Evolutionary conservation across 164 flowering plant species (phyloP), one percentile per base, ranked within the genome.

Genomic region (Macadamia integrifolia): DNA sequence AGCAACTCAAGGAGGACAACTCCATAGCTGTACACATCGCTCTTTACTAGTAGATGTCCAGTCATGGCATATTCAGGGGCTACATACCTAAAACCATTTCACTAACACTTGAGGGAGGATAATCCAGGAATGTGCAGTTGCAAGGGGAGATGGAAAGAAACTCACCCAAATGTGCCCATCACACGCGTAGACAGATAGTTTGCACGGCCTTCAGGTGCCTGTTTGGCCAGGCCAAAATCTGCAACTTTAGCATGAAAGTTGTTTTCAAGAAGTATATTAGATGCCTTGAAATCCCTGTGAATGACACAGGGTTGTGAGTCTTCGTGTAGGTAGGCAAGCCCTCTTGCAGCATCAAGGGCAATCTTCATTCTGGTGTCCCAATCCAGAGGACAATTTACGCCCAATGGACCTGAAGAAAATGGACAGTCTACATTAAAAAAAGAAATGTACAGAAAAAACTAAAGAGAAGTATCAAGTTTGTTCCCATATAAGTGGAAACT

Each of bases 51-150:
- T 23, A 94, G 82, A 79, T 94, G 97, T 63, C 99, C 97, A 17
- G 99, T 94, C 99, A 94, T 90, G 59, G 97, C 99, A 87, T 92
- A 94, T 63, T 92, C 99, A 13, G 99, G 97, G 44, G 99, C 97
- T 42, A 94, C 99, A 81, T 94, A 94, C 78, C 99, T 94, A 64
- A 62, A 76, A 58, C 60, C 75, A 69, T 43, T 62, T 48, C 58
- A 71, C 56, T 32, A 43, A 18, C 18, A 58, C 32, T 40, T 61
- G 46, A 60, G 29, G 55, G 61, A 23, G 28, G 64, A 13, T 44
- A 52, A 58, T 52, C 31, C 48, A 66, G 28, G 59, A 61, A 58
- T 9, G 31, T 18, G 64, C 14, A 57, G 57, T 55, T 58, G 67
- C 6, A 61, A 59, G 29, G 58, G 17, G 14, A 68, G 11, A 59